phyloP scores from a whole-genome alignment of 2,329 filamentous ascomycete genomes.

The Aureobasidium sp. region DNA sequence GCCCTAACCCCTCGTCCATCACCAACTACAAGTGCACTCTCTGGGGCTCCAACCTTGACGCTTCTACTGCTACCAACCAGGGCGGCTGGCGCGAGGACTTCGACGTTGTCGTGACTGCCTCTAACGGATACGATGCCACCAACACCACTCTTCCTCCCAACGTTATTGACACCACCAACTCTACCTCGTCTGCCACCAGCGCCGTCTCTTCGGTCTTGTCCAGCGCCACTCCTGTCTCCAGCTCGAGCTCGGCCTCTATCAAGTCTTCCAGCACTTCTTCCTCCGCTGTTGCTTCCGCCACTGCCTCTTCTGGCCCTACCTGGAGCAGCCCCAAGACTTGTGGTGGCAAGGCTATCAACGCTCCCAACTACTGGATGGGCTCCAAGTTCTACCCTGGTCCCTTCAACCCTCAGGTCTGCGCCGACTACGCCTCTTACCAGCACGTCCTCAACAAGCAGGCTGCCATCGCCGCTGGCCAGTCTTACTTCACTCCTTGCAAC shows the following conservation, averaged over 20 bases:
- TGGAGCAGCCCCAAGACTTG: slow-evolving; percentile 22
- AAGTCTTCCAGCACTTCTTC: background rate
- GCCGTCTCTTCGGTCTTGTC: background rate
- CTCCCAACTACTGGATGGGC: slow-evolving; percentile 15
- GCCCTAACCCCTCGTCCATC: slow-evolving; percentile 20
- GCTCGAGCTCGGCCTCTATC: background rate
- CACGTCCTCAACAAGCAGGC: slow-evolving; percentile 15
- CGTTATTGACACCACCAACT: slow-evolving; percentile 4
- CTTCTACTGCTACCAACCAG: slow-evolving; percentile 12
- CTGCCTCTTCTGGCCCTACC: slow-evolving; percentile 11
- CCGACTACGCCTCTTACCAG: slow-evolving; percentile 19
- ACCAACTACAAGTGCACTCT: slow-evolving; percentile 27
- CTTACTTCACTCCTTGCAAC: slow-evolving; percentile 15
- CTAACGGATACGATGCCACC: slow-evolving; percentile 17
- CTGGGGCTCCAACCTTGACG: slow-evolving; percentile 21
- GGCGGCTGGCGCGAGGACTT: slow-evolving; percentile 15
- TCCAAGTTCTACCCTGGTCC: slow-evolving; percentile 21
- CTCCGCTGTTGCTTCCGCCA: background rate
- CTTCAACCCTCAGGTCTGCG: slow-evolving; percentile 20
- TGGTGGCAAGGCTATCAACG: slow-evolving; percentile 15
- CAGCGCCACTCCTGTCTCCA: background rate
- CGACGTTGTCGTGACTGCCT: slow-evolving; percentile 13
- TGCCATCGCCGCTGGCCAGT: slow-evolving; percentile 12
- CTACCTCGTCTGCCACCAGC: background rate
- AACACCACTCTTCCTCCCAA: slow-evolving; percentile 9